Evolutionary conservation across 1,284 basidiomycete species (phyloP), one percentile per base, ranked within the genome.

Genomic region (Pseudozyma tsukubaensis): DNA sequence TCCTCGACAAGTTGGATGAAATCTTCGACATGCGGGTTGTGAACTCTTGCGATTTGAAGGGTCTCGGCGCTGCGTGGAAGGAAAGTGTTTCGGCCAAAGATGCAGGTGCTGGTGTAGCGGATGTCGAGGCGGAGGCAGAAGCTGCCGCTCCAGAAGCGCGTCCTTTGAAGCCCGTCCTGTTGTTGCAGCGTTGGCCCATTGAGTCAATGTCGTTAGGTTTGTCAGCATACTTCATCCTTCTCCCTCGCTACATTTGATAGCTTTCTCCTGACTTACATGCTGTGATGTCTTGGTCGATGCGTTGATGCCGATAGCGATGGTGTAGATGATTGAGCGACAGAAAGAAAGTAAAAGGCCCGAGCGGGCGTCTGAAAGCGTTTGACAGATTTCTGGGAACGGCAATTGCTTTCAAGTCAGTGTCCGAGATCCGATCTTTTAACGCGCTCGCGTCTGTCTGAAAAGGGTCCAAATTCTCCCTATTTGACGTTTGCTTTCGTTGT

Each of bases 41-140:
- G 19, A 72, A 76, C 0, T 75, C 70, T 34, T 39, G 19, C 12
- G 66, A 64, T 40, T 81, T 81, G 66, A 74, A 81, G 4, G 77
- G 70, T 18, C 51, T 54, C 16, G 67, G 56, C 6, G 66, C 70
- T 1, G 60, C 50, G 44, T 67, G 62, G 49, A 81, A 72, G 1
- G 72, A 76, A 14, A 79, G 62, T 6, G 50, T 51, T 44, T 80
- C 79, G 11, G 73, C 52, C 7, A 70, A 21, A 4, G 74, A 58
- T 1, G 74, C 55, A 12, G 70, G 71, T 1, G 61, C 74, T 1
- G 74, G 74, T 16, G 71, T 73, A 2, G 74, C 56, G 7, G 66
- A 66, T 16, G 59, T 50, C 1, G 68, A 68, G 0, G 59, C 69
- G 0, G 54, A 34, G 1, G 45, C 67, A 0, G 61, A 59, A n/a